Percentiles rank a stretch among this genome's conserved stretches.
Conservation (phyloP, 345 rosid species). For the Excoecaria agallocha region DNA sequence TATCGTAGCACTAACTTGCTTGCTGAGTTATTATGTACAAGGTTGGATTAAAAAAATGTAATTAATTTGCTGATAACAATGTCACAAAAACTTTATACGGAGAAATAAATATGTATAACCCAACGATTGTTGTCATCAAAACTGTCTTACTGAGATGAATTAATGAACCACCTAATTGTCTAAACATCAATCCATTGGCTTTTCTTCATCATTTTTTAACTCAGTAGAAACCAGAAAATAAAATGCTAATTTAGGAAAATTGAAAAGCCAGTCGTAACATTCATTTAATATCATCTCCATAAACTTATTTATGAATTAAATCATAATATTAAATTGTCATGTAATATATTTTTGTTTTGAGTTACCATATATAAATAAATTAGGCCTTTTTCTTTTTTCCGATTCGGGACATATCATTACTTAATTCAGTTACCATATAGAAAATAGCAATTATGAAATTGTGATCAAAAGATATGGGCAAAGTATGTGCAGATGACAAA, state of each 20-base stretch:
- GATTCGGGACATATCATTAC: background rate
- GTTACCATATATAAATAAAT: no score
- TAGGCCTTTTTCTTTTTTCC: background rate
- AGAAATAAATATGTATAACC: background rate
- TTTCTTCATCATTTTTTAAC: background rate
- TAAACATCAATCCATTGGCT: background rate
- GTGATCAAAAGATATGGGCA: background rate
- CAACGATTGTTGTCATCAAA: constrained; percentile 14
- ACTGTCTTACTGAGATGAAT: constrained; percentile 17
- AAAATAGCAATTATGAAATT: background rate
- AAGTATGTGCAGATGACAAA: background rate
- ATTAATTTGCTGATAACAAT: background rate
- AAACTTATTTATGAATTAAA: no score
- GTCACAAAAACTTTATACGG: background rate
- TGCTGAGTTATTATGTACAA: no score
- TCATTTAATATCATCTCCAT: background rate
- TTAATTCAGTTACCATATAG: background rate
- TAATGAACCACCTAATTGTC: background rate
- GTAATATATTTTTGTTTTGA: no score
- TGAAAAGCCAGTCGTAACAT: background rate
- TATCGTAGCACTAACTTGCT: no score
- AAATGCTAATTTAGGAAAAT: background rate
- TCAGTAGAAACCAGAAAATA: background rate
- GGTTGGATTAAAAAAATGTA: no score
- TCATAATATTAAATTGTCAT: no score